Evolutionary conservation across 2,329 filamentous ascomycete species (phyloP).

Genomic region (Rutstroemia sp.): DNA sequence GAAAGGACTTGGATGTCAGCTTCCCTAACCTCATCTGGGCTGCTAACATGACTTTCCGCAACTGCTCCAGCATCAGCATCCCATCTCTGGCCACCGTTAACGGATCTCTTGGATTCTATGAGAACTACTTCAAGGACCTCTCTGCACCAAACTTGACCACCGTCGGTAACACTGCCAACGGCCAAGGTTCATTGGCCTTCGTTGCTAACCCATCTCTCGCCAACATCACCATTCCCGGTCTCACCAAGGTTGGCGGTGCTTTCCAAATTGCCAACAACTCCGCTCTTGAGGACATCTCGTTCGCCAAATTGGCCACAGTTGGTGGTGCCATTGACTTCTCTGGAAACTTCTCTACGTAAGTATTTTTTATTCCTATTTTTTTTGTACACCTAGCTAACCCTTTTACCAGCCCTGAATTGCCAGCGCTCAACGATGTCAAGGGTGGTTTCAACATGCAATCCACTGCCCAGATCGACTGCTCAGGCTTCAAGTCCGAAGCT

Average conservation of each 20-base stretch:
- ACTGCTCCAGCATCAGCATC: conserved; percentile 65
- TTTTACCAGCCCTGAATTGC: conserved; percentile 57
- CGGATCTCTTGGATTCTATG: conserved; percentile 77
- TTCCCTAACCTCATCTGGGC: conserved; percentile 75
- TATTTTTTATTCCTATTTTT: conserved; percentile 18
- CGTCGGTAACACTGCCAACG: conserved; percentile 36
- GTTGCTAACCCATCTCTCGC: conserved; percentile 53
- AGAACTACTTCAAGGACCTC: conserved; percentile 59
- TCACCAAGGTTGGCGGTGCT: conserved; percentile 67
- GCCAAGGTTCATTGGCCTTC: conserved; percentile 50
- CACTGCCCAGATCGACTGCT: conserved; percentile 23
- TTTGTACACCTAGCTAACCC: conserved; percentile 17
- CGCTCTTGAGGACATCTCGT: conserved; percentile 56
- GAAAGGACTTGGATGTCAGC: conserved; percentile 57
- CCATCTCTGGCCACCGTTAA: conserved; percentile 68
- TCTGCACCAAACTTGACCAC: conserved; percentile 62
- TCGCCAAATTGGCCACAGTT: conserved; percentile 61
- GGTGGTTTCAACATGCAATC: conserved; percentile 59
- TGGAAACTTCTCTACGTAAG: conserved; percentile 78
- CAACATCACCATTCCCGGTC: conserved; percentile 69
- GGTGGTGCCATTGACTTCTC: conserved; percentile 77
- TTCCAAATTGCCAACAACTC: conserved; percentile 91
- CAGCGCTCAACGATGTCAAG: conserved; percentile 57
- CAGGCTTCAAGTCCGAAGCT: conserved; percentile 18
- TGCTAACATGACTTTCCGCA: conserved; percentile 74